Evolutionary conservation across 805 yeast genomes (phyloP), one percentile per base, ranked within the genome.

Genomic region (Metschnikowia santaceciliae): DNA sequence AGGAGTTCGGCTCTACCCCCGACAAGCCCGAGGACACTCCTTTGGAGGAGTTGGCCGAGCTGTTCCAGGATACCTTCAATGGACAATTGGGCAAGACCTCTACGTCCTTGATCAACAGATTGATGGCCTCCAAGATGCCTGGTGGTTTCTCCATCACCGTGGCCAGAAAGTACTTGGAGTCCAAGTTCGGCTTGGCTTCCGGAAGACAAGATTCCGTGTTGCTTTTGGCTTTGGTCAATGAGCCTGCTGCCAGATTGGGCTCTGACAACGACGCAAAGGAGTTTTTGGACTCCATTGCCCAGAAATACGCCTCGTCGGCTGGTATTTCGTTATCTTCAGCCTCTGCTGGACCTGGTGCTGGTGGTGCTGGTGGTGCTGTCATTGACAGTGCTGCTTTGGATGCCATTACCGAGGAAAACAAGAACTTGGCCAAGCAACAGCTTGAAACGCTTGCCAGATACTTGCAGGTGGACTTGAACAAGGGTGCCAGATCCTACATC

Each of bases 1-100:
- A 94, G 74, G 99, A 94, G 75, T 94, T 94, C 66, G 97, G 98
- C 63, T 74, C 94, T 42, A 91, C 97, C 46, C 99, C 99, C 40
- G 99, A 94, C 74, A 94, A 94, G 74, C 97, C 99, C 55, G 99
- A 94, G 75, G 99, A 94, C 67, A 88, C 96, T 40, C 99, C 99
- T 55, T 80, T 94, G 61, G 88, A 83, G 66, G 99, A 94, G 72
- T 83, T 94, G 69, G 97, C 98, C 45, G 98, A 90, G 66, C 84
- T 82, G 63, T 89, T 94, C 82, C 97, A 92, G 76, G 96, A 90
- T 58, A 76, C 91, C 26, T 94, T 90, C 77, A 67, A 75, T 58
- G 98, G 98, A 60, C 79, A 83, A 58, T 81, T 94, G 59, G 99
- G 99, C 69, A 94, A 94, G 71, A 96, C 91, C 65, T 86, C 98